Evolutionary conservation across 208 protist genomes (phyloP), one percentile per base, ranked within the genome.

Genomic region (Acanthamoeba castellanii): DNA sequence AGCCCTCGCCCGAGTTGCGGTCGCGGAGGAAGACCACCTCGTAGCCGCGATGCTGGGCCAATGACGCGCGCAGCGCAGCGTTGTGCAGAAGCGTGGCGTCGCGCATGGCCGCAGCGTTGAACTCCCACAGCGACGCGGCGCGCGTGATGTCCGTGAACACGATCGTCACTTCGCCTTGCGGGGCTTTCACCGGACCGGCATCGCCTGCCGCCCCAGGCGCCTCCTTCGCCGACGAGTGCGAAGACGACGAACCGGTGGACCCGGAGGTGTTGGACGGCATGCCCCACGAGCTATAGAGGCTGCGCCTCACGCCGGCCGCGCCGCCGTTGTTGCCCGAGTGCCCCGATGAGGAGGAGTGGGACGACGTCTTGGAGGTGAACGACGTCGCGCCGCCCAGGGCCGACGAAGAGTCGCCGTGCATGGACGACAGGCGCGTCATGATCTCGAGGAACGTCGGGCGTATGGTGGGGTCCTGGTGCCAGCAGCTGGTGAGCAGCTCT

Each of bases 71-170:
- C n/a, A 64, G 20, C 4, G 55, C 37, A 13, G 27, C 52, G 45
- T 89, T 89, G 30, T 89, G 82, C 5, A 89, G 30, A 7, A 89
- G 32, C 16, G 82, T 89, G 45, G 82, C 82, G 37, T 89, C 82
- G 30, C 47, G 82, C 82, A 89, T 89, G 18, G 82, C 82, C 1
- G 34, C 82, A 6, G 82, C 45, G 22, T 89, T 61, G 82, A 89
- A 89, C 34, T 89, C 47, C 82, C 82, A 89, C 18, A 89, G 30
- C 30, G 82, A 89, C 16, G 82, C 82, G n/a, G 82, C 72, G 6
- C 72, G 72, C 72, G 34, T 50, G 37, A 89, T 89, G 50, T 89
- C 81, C 1, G 47, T 89, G 81, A 89, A 89, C 16, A 89, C 52
- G 50, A 89, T 61, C 7, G 81, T 89, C 14, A 89, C 52, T 6